Evolutionary conservation across 495 filamentous ascomycete species (phyloP).

Genomic region (Tuber magnatum): DNA sequence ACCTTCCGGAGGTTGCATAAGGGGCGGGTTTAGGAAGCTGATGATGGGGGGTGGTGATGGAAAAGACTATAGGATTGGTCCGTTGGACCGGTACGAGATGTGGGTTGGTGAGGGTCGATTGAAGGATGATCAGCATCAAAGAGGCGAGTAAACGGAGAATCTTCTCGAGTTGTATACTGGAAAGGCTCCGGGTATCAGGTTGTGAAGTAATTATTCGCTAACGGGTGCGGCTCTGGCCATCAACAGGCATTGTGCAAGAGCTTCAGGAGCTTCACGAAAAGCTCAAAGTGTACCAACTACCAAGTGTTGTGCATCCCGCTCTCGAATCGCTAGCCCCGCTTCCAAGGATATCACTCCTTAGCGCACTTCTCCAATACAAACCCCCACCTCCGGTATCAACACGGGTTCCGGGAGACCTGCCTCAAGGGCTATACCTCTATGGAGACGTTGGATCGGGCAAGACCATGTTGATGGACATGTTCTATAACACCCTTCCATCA

Average conservation of each 20-base stretch:
- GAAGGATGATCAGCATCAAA: slow-evolving; percentile 81
- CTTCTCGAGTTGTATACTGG: background rate
- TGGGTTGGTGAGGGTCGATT: slow-evolving; percentile 65
- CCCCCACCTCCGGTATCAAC: slow-evolving; percentile 40
- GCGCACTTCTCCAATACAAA: slow-evolving; percentile 58
- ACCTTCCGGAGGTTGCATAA: background rate
- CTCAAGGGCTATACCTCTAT: slow-evolving; percentile 87
- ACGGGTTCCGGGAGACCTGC: slow-evolving; percentile 63
- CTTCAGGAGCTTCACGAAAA: slow-evolving; percentile 85
- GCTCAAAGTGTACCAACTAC: slow-evolving; percentile 64
- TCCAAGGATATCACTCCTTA: slow-evolving; percentile 48
- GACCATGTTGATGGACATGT: slow-evolving; percentile 99
- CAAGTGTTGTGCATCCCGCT: slow-evolving; percentile 66
- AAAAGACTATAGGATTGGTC: slow-evolving; percentile 48
- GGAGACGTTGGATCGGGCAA: slow-evolving; percentile 97
- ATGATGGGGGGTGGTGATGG: slow-evolving; percentile 3
- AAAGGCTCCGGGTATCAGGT: background rate
- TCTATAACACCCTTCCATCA: slow-evolving; percentile 83
- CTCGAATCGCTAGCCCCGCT: slow-evolving; percentile 59
- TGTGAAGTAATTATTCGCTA: slow-evolving; percentile 6
- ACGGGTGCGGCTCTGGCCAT: background rate
- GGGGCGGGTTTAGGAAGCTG: slow-evolving; percentile 5
- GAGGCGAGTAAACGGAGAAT: slow-evolving; percentile 51
- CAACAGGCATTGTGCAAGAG: slow-evolving; percentile 69
- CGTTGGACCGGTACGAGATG: slow-evolving; percentile 76